Percentiles rank a stretch among this genome's conserved stretches.
phyloP scores from a whole-genome alignment of 1,284 basidiomycete genomes.

The Coniferiporia weirii region DNA sequence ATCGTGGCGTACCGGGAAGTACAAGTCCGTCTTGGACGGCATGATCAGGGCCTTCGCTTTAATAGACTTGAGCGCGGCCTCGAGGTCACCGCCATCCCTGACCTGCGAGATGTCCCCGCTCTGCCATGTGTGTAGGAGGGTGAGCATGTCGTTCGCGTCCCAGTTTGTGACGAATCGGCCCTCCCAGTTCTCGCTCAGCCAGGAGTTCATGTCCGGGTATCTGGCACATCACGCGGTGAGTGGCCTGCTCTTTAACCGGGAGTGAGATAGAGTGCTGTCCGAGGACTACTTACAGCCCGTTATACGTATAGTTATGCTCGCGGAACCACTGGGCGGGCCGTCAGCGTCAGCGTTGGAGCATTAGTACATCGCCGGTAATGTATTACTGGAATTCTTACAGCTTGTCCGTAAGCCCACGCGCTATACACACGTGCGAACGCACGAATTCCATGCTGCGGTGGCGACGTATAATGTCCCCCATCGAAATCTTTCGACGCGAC shows the following conservation, averaged over 20 bases:
- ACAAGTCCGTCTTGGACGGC: conserved; percentile 32
- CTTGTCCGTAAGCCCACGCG: conserved; percentile 36
- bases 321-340: conserved; percentile 31
- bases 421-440: conserved; percentile 34
- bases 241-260: no score
- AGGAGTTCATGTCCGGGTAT: conserved; percentile 30
- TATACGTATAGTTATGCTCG: conserved; percentile 28
- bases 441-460: conserved; percentile 31
- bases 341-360: not conserved
- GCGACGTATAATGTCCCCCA: conserved; percentile 31
- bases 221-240: conserved; percentile 15
- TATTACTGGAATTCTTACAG: conserved; percentile 24
- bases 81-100: conserved; percentile 27
- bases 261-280: no score
- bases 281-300: conserved; percentile 26
- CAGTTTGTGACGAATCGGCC: conserved; percentile 29
- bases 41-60: conserved; percentile 30
- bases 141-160: conserved; percentile 39
- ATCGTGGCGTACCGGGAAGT: conserved; percentile 27
- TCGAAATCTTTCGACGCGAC: conserved; percentile 32
- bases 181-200: conserved; percentile 34
- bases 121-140: conserved; percentile 36
- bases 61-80: conserved; percentile 27
- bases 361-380: not conserved
- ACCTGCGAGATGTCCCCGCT: conserved; percentile 34